These are phyloP conservation scores for Alternaria consortialis DNA, from an alignment of 2,329 filamentous ascomycete genomes.

Conservation along the genomic window DNA sequence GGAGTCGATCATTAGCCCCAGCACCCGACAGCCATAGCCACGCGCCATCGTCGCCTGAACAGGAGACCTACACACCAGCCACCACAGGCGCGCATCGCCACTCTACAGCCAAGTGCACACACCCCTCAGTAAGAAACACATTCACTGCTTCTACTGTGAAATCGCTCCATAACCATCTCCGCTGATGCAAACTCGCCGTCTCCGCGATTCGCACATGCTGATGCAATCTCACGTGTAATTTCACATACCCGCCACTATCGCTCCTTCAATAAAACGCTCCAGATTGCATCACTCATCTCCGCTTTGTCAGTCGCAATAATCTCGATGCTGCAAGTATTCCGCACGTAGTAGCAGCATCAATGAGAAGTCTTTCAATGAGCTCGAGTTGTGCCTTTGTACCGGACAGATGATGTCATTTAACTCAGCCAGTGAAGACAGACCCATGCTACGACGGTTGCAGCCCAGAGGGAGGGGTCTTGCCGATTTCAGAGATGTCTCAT, in stretches of 20 bases:
- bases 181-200: neutral
- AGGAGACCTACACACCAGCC: slow-evolving; percentile 1
- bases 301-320: neutral
- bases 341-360: neutral
- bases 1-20: slow-evolving; percentile 1
- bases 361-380: neutral
- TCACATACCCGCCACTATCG: slow-evolving; percentile 5
- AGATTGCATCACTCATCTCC: neutral
- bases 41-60: slow-evolving; percentile 2
- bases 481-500: no score
- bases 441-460: no score
- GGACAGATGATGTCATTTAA: neutral
- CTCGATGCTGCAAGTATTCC: neutral
- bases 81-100: neutral
- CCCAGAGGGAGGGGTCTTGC: no score
- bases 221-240: slow-evolving; percentile 13
- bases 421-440: no score
- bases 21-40: slow-evolving; percentile 2
- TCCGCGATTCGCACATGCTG: neutral
- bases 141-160: neutral
- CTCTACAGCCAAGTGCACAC: neutral
- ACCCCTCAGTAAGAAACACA: neutral
- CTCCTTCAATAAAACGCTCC: slow-evolving; percentile 9
- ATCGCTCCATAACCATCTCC: neutral
- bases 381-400: neutral